phyloP scores from a whole-genome alignment of 2,329 filamentous ascomycete genomes.

The Fusarium pseudoanthophilum region DNA sequence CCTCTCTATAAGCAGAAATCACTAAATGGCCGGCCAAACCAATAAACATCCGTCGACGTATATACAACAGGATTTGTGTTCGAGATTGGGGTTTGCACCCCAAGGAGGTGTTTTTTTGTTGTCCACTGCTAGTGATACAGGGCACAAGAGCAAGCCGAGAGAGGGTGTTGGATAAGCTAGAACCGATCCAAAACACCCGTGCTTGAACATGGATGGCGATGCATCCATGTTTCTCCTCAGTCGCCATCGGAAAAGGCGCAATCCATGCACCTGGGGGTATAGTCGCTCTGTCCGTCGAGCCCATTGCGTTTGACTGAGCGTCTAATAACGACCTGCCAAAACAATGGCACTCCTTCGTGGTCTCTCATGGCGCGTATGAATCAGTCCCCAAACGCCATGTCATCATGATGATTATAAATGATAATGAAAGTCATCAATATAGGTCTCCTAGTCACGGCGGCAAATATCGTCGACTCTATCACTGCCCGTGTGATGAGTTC shows the following conservation, averaged over 20 bases:
- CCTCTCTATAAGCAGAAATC: slow-evolving; percentile 32
- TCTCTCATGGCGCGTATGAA: slow-evolving; percentile 26
- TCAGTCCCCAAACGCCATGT: slow-evolving; percentile 35
- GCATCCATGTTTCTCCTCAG: slow-evolving; percentile 9
- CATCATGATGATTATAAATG: slow-evolving; percentile 32
- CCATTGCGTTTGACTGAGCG: slow-evolving; percentile 7
- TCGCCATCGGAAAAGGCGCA: slow-evolving; percentile 19
- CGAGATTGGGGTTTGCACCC: slow-evolving; percentile 39
- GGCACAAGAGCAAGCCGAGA: slow-evolving; percentile 31
- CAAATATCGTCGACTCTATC: neutral
- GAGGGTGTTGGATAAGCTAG: slow-evolving; percentile 9
- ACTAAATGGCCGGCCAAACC: slow-evolving; percentile 16
- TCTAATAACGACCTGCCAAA: slow-evolving; percentile 8
- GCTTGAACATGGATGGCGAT: slow-evolving; percentile 17
- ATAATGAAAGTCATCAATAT: slow-evolving; percentile 30
- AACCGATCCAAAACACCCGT: slow-evolving; percentile 18
- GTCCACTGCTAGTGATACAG: slow-evolving; percentile 38
- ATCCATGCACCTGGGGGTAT: slow-evolving; percentile 32
- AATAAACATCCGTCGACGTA: slow-evolving; percentile 26
- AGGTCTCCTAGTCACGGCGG: neutral
- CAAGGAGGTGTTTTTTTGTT: slow-evolving; percentile 37
- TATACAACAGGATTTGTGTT: slow-evolving; percentile 38
- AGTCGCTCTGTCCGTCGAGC: slow-evolving; percentile 28
- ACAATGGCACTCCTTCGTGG: slow-evolving; percentile 22
- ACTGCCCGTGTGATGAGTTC: slow-evolving; percentile 36